Conservation (phyloP, 129 eudicot genomes). For the Oenanthe sinensis region DNA sequence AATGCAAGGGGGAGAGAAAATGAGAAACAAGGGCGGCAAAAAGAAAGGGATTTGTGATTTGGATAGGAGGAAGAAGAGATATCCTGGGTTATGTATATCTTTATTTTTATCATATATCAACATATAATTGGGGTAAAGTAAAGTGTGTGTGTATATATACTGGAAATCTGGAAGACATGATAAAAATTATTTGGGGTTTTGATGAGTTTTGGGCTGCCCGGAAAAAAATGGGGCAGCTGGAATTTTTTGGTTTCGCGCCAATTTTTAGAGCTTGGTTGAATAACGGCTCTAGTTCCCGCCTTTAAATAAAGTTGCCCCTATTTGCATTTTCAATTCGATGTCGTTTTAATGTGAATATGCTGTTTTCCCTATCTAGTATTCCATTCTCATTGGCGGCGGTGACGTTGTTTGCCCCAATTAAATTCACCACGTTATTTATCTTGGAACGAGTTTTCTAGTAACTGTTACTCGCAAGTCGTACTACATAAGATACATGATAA, state of each 20-base stretch:
- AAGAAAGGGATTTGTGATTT: conserved; percentile 7
- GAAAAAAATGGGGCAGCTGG: background rate
- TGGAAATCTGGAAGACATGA: no score
- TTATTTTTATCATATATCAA: background rate
- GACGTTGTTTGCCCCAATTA: background rate
- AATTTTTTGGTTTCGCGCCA: conserved; percentile 8
- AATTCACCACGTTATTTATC: background rate
- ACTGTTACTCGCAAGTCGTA: no score
- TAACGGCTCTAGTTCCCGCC: conserved; percentile 11
- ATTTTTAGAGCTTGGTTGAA: background rate
- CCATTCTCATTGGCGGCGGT: background rate
- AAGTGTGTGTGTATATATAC: background rate
- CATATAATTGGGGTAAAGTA: background rate
- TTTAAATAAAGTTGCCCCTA: background rate
- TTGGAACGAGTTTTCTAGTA: background rate
- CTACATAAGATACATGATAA: no score
- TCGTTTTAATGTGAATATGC: background rate
- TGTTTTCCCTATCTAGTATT: background rate
- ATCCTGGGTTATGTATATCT: background rate
- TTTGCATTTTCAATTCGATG: background rate
- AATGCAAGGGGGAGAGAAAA: background rate
- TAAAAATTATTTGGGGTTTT: background rate
- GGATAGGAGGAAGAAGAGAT: background rate
- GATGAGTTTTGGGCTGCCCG: conserved; percentile 6
- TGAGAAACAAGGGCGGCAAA: conserved; percentile 3